These are phyloP conservation scores for Malassezia slooffiae DNA, from an alignment of 1,284 basidiomycete genomes.

Conservation along the genomic window DNA sequence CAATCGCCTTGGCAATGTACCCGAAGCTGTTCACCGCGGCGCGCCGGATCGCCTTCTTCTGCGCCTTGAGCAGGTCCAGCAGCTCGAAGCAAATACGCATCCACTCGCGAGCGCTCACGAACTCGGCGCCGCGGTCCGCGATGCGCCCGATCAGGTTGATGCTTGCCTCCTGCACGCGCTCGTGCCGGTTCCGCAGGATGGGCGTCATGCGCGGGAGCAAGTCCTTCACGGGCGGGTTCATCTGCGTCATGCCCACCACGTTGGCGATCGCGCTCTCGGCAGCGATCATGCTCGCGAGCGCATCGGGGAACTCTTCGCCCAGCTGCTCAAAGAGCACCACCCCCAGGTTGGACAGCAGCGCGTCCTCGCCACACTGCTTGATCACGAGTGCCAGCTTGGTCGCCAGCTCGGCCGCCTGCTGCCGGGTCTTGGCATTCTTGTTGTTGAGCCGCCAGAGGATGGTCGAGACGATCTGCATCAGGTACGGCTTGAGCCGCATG, in stretches of 20 bases:
- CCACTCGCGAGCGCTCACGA: constrained; percentile 96
- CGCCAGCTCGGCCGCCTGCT: constrained; percentile 94
- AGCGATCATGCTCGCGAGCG: constrained; percentile 88
- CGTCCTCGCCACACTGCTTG: constrained; percentile 96
- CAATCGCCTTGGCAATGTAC: constrained; percentile 97
- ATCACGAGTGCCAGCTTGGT: constrained; percentile 89
- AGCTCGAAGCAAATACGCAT: constrained; percentile 99
- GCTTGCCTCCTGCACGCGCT: constrained; percentile 98
- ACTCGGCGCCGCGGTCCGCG: constrained; percentile 96
- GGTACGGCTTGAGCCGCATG: constrained; percentile 94
- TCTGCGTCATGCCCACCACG: constrained; percentile 99
- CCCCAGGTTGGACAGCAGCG: constrained; percentile 86
- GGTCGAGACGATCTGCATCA: constrained; percentile 98
- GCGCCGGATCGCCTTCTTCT: constrained; percentile 96
- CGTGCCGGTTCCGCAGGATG: constrained; percentile 93
- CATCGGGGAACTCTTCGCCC: constrained; percentile 98
- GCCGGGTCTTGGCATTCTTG: constrained; percentile 97
- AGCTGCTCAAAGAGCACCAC: constrained; percentile 96
- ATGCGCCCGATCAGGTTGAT: constrained; percentile 99
- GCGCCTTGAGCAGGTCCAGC: constrained; percentile 90
- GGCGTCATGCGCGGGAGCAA: constrained; percentile 97
- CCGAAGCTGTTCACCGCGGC: constrained; percentile 99
- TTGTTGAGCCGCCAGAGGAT: constrained; percentile 98
- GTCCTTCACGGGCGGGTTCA: constrained; percentile 99
- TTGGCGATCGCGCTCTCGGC: constrained; percentile 97